Evolutionary conservation across 2,329 filamentous ascomycete genomes (phyloP).

Genomic region (Lasiodiplodia hormozganensis): DNA sequence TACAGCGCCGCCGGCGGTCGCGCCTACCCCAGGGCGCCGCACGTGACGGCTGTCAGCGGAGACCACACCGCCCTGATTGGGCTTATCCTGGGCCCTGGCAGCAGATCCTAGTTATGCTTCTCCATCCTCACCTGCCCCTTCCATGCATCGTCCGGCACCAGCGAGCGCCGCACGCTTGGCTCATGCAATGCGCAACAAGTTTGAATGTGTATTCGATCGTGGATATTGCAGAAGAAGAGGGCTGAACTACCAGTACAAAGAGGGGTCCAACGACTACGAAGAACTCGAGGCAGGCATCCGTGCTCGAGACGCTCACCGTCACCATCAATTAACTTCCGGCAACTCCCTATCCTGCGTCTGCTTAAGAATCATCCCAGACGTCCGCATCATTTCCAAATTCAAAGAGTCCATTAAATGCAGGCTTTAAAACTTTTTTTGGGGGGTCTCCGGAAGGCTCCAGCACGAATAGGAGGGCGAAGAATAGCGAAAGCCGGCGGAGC

Average conservation of each 20-base stretch:
- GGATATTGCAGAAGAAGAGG: slow-evolving; percentile 6
- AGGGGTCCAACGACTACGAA: neutral
- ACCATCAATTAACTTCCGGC: slow-evolving; percentile 6
- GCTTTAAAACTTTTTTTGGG: slow-evolving; percentile 15
- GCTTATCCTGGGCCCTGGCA: neutral
- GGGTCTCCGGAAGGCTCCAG: slow-evolving; percentile 10
- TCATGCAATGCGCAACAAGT: neutral
- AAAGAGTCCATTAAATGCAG: slow-evolving; percentile 22
- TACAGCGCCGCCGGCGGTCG: neutral
- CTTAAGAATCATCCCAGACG: slow-evolving; percentile 6
- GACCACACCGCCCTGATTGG: slow-evolving; percentile 12
- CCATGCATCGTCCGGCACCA: neutral
- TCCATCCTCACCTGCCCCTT: neutral
- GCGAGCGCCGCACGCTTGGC: neutral
- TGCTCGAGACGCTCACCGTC: slow-evolving; percentile 1
- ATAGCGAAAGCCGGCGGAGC: neutral
- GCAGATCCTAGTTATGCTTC: neutral
- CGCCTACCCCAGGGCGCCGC: neutral
- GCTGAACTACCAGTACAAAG: slow-evolving; percentile 12
- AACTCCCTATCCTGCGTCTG: slow-evolving; percentile 6
- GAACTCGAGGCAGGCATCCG: slow-evolving; percentile 8
- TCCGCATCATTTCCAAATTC: slow-evolving; percentile 17
- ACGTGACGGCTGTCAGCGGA: slow-evolving; percentile 24
- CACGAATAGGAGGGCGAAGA: slow-evolving; percentile 6
- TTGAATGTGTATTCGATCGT: neutral